Conservation (phyloP, 2,329 filamentous ascomycete species). For the Atkinsonella hypoxylon region DNA sequence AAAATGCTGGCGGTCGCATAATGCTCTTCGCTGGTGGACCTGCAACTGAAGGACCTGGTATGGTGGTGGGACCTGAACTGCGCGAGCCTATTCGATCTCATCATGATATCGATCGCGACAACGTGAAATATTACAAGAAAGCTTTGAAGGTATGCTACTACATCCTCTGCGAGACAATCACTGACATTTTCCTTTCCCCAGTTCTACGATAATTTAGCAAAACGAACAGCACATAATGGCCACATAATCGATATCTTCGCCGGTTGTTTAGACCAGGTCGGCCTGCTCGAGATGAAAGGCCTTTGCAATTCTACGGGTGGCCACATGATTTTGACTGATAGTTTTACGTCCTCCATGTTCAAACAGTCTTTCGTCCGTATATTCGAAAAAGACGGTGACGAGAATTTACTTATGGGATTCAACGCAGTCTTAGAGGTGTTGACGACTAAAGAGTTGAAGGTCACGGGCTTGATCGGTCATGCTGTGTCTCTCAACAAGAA, state of each 20-base stretch:
- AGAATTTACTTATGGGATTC: constrained; percentile 95
- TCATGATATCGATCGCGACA: constrained; percentile 96
- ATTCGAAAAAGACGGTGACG: constrained; percentile 92
- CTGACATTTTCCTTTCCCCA: constrained; percentile 20
- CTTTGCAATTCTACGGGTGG: constrained; percentile 92
- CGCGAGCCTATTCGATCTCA: constrained; percentile 95
- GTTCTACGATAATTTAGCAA: constrained; percentile 92
- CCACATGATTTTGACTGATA: constrained; percentile 96
- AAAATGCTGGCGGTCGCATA: constrained; percentile 86
- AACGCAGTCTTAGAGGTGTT: constrained; percentile 92
- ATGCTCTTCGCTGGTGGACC: constrained; percentile 96
- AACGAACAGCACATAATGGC: constrained; percentile 89
- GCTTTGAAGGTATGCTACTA: constrained; percentile 62
- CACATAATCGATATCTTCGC: constrained; percentile 98
- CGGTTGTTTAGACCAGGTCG: constrained; percentile 93
- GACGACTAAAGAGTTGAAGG: constrained; percentile 96
- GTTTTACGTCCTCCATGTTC: constrained; percentile 98
- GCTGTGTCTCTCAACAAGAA: constrained; percentile 97
- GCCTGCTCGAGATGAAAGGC: constrained; percentile 95
- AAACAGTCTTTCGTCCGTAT: constrained; percentile 96
- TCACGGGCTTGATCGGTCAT: constrained; percentile 93
- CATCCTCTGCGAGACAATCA: background rate
- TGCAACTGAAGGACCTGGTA: constrained; percentile 89
- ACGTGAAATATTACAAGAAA: constrained; percentile 99
- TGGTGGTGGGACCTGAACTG: constrained; percentile 91